Evolutionary conservation across 208 protist genomes (phyloP).

Genomic region (Trypanosoma conorhini): DNA sequence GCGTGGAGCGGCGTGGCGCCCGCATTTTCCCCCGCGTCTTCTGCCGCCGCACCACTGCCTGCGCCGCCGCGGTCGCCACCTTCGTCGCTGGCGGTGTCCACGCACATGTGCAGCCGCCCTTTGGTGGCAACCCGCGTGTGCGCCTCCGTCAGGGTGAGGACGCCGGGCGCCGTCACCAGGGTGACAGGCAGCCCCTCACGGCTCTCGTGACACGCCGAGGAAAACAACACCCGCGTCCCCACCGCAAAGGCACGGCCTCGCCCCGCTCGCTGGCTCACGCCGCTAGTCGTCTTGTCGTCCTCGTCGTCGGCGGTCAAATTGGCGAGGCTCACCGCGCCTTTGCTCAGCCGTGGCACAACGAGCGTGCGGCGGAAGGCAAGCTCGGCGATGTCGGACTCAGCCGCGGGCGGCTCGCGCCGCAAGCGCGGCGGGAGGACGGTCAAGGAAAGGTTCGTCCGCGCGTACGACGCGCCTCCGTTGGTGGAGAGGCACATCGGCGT

Average conservation of each 20-base stretch:
- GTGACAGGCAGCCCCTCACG: slow-evolving; percentile 46
- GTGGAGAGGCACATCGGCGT: slow-evolving; percentile 54
- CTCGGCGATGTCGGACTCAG: slow-evolving; percentile 39
- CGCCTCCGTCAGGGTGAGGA: slow-evolving; percentile 38
- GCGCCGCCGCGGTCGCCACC: neutral
- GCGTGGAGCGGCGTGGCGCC: slow-evolving; percentile 1
- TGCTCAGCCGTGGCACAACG: slow-evolving; percentile 48
- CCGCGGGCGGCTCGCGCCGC: slow-evolving; percentile 36
- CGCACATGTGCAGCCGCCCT: slow-evolving; percentile 44
- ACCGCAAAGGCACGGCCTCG: slow-evolving; percentile 15
- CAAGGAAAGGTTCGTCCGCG: slow-evolving; percentile 35
- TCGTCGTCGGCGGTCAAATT: slow-evolving; percentile 10
- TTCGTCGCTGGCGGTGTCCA: neutral
- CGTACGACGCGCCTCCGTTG: slow-evolving; percentile 47
- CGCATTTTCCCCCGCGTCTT: slow-evolving; percentile 10
- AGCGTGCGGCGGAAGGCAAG: slow-evolving; percentile 54
- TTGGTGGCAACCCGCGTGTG: slow-evolving; percentile 40
- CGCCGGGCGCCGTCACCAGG: slow-evolving; percentile 32
- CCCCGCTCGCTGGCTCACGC: neutral
- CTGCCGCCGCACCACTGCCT: neutral
- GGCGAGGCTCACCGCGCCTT: slow-evolving; percentile 51
- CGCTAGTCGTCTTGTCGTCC: neutral
- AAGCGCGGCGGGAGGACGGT: slow-evolving; percentile 44
- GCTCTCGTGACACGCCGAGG: slow-evolving; percentile 50
- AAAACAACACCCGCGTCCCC: slow-evolving; percentile 49